Base-by-base conservation (phyloP, 305 asterid genomes). In the Fraxinus floribunda region DNA sequence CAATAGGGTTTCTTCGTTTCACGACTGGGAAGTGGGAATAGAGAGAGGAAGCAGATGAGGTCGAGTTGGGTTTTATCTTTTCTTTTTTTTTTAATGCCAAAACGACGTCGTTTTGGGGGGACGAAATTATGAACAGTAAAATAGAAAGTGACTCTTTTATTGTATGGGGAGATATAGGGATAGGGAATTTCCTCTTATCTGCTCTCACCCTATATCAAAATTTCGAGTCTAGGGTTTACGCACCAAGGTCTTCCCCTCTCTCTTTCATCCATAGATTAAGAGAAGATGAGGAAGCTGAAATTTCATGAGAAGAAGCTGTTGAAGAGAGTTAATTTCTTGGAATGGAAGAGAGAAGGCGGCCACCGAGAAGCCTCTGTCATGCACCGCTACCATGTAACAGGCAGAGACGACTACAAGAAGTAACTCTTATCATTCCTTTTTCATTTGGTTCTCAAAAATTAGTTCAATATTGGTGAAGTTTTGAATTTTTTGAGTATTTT, bases 371-470 rank as follows among this genome's bases (percentile, higher is more conserved):
- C 81, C 84, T 83, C 68, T 34, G 95, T 94, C 10, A 87, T 93
- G 89, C 98, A 89, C 18, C 97, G 97, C 16, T 96, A 96, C 86
- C 98, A 90, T 77, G 82, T 96, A 52, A 91, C 94, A 30, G 92
- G 89, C 77, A 88, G 98, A 88, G 98, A 94, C 88, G 98, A 94
- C 86, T 96, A 94, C 87, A 96, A 94, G 82, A 94, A 91, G 99
- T 94, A 86, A 71, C 0, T 34, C 44, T 75, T 34, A 70, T 4
- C 15, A n/a, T 75, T 29, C 78, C 36, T 22, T 41, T 49, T 22
- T 18, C 64, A 4, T 18, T 68, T 74, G 55, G 76, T 2, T 77
- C 11, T 9, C 30, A 4, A 16, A 11, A 4, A 20, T 79, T 66
- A 10, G 24, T 8, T 6, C 18, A 35, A 20, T 80, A 8, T 36